Base-by-base conservation (phyloP, 1,284 basidiomycete genomes). In the Phlebopus sp. region DNA sequence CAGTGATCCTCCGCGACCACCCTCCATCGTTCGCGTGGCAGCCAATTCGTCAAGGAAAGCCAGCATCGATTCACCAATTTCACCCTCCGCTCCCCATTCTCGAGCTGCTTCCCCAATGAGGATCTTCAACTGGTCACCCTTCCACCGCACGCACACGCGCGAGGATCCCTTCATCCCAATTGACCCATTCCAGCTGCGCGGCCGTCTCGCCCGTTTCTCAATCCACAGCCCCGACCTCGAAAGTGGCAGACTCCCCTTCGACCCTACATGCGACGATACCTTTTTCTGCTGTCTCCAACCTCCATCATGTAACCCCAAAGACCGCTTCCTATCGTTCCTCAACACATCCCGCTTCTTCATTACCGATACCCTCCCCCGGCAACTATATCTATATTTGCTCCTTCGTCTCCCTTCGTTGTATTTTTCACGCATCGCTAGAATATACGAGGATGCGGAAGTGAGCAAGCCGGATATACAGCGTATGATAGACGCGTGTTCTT, bases 371-470 rank as follows among this genome's bases (percentile, higher is more conserved):
- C 55, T 86, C 4, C 79, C 82, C 1, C 71, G 82, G 15, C 74
- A 84, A 54, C 34, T 79, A 0, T 89, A 88, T 59, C 72, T 86
- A 32, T 72, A 79, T 56, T 52, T 81, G 29, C 76, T 89, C 5
- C 72, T 89, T n/a, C 75, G 81, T 11, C 73, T 90, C 8, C 86
- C 87, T 1, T 75, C 81, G 0, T 69, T 88, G 54, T 90, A 90
- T 60, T 90, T 86, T 62, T 77, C 81, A 9, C 81, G 86, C 3
- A 85, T 89, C 8, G 76, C 82, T 4, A 73, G 77, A 42, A 77
- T 87, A 14, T 89, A 87, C 53, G 77, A 84, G 56, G 85, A 87
- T 43, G 86, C 86, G 0, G 82, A 89, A 49, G 74, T 90, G 41
- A 86, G 84, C 59, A 74, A 75, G 51, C 84, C 82, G 3, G 87